Conservation (phyloP, 2,329 filamentous ascomycete species). For the Talaromyces sp. region DNA sequence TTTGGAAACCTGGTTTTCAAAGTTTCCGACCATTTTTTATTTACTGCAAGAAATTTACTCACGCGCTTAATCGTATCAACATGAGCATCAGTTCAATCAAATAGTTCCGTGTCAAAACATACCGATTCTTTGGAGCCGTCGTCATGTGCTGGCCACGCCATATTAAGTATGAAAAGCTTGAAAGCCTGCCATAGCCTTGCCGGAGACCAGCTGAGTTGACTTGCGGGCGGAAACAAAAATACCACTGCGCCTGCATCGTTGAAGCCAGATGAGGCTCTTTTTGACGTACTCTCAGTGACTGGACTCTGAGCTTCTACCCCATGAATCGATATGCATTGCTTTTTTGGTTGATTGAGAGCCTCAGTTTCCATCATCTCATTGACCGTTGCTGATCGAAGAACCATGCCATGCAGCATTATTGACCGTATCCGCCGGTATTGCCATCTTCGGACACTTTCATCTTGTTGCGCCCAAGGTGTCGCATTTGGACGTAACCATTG, state of each 20-base stretch:
- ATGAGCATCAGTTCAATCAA: no score
- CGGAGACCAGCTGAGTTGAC: slow-evolving; percentile 16
- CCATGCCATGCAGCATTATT: slow-evolving; percentile 21
- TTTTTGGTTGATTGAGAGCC: neutral
- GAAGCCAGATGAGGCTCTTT: neutral
- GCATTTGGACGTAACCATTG: slow-evolving; percentile 27
- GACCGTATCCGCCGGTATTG: slow-evolving; percentile 28
- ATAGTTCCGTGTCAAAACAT: no score
- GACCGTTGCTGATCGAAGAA: slow-evolving; percentile 17
- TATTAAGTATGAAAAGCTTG: slow-evolving; percentile 23
- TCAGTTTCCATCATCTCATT: slow-evolving; percentile 14
- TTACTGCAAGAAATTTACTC: slow-evolving; percentile 7
- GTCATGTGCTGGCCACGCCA: slow-evolving; percentile 15
- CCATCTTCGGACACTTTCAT: slow-evolving; percentile 17
- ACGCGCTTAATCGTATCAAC: neutral
- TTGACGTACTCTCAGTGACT: neutral
- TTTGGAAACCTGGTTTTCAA: neutral
- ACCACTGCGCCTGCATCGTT: slow-evolving; percentile 23
- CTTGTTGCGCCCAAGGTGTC: slow-evolving; percentile 15
- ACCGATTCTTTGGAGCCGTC: slow-evolving; percentile 13
- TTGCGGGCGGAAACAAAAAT: slow-evolving; percentile 24
- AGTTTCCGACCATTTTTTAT: neutral
- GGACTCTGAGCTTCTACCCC: neutral
- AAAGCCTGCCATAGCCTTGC: slow-evolving; percentile 4
- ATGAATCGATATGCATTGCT: neutral